Conservation (phyloP, 2,329 filamentous ascomycete species). For the Aspergillus quadrilineatus region DNA sequence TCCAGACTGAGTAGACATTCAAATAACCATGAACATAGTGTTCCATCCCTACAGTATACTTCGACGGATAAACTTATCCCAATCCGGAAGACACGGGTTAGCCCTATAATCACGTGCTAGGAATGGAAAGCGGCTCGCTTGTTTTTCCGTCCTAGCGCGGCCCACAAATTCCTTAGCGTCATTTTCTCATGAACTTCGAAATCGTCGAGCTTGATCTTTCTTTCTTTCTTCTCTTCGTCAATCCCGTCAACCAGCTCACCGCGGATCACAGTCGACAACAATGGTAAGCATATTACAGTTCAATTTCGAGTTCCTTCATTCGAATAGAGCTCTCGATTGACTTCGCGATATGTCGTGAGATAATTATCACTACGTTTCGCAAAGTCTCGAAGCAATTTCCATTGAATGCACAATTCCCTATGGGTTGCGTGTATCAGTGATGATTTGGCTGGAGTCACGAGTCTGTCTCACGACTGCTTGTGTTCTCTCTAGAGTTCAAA, state of each 20-base stretch:
- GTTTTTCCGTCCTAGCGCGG: slow-evolving; percentile 31
- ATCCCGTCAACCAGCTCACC: slow-evolving; percentile 47
- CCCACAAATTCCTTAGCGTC: slow-evolving; percentile 32
- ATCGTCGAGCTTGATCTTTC: slow-evolving; percentile 9
- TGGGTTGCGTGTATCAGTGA: slow-evolving; percentile 38
- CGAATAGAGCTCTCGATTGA: slow-evolving; percentile 40
- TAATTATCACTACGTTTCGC: slow-evolving; percentile 26
- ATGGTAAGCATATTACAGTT: slow-evolving; percentile 62
- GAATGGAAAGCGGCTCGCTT: slow-evolving; percentile 10
- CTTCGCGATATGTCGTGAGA: slow-evolving; percentile 40
- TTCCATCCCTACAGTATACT: neutral
- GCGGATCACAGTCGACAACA: slow-evolving; percentile 54
- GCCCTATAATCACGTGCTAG: slow-evolving; percentile 20
- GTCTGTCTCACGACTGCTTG: slow-evolving; percentile 47
- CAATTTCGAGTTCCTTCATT: slow-evolving; percentile 25
- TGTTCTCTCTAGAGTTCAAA: slow-evolving; percentile 86
- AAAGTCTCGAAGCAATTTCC: slow-evolving; percentile 37
- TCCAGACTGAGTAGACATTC: no score
- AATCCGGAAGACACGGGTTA: slow-evolving; percentile 16
- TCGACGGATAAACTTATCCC: neutral
- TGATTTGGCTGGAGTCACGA: slow-evolving; percentile 57
- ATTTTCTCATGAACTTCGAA: slow-evolving; percentile 23
- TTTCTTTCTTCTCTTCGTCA: slow-evolving; percentile 37
- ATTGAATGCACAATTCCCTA: slow-evolving; percentile 33
- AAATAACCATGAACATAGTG: no score